Evolutionary conservation across 257 asterid genomes (phyloP).

Genomic region (Orobanche coerulescens): DNA sequence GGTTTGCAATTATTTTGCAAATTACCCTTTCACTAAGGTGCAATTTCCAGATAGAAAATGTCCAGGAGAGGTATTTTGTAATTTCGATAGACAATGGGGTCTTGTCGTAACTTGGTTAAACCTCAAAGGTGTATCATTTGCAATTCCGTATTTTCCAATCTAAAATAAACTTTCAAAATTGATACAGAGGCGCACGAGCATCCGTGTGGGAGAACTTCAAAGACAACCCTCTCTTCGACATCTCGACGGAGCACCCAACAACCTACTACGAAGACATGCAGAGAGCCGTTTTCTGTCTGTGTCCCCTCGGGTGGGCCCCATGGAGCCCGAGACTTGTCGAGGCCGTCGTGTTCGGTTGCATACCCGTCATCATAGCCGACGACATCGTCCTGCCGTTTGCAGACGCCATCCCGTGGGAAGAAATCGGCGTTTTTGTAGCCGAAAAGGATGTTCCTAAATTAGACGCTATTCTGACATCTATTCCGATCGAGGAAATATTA

Average conservation of each 20-base stretch:
- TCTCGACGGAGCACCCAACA: slow-evolving; percentile 79
- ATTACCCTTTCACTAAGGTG: background rate
- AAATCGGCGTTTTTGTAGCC: slow-evolving; percentile 70
- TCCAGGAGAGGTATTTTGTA: background rate
- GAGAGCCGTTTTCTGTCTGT: slow-evolving; percentile 74
- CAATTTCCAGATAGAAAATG: background rate
- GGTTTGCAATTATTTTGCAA: no score
- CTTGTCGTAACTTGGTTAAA: background rate
- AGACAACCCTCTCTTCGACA: slow-evolving; percentile 80
- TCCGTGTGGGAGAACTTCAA: slow-evolving; percentile 92
- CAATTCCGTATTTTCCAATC: background rate
- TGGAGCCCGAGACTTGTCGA: slow-evolving; percentile 96
- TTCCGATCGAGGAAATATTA: slow-evolving; percentile 57
- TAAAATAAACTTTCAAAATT: background rate
- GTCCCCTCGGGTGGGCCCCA: slow-evolving; percentile 99
- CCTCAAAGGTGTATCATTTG: background rate
- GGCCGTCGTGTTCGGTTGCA: slow-evolving; percentile 86
- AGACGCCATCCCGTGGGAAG: slow-evolving; percentile 98
- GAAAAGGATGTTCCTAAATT: slow-evolving; percentile 79
- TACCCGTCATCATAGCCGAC: slow-evolving; percentile 89
- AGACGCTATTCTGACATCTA: slow-evolving; percentile 71
- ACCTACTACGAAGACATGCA: slow-evolving; percentile 94
- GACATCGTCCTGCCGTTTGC: slow-evolving; percentile 86
- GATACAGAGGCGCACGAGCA: slow-evolving; percentile 84
- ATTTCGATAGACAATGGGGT: background rate